Percentiles rank a stretch among this genome's conserved stretches.
Conservation (phyloP, 805 yeast genomes). For the Pichia eremophila region DNA sequence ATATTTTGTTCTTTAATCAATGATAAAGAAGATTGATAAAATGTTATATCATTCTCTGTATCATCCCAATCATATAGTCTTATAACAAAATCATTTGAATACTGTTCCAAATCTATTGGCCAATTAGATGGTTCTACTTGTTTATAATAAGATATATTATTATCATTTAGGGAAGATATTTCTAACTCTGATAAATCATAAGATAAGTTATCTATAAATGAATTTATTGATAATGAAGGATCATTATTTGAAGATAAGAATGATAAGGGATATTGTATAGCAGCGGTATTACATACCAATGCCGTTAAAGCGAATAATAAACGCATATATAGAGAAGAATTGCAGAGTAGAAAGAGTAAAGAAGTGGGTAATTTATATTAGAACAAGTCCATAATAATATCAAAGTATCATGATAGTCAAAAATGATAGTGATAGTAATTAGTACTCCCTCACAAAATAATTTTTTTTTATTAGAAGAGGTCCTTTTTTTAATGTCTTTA, state of each 20-base stretch:
- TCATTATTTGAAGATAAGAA: not conserved
- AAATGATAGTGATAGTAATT: too few species aligned
- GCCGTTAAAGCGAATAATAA: too few species aligned
- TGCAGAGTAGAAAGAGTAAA: too few species aligned
- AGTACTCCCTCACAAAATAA: too few species aligned
- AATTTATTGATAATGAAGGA: too few species aligned
- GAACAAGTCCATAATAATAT: too few species aligned
- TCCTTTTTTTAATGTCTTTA: too few species aligned
- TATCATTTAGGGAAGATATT: not conserved
- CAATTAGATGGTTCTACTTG: not conserved
- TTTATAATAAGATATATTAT: conserved; percentile 2
- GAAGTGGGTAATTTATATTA: too few species aligned
- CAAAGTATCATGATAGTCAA: too few species aligned
- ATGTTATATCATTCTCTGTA: conserved; percentile 10
- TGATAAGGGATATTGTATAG: not conserved
- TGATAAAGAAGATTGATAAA: conserved; percentile 13
- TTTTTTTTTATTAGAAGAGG: too few species aligned
- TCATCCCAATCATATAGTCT: conserved; percentile 29
- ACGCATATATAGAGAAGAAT: not conserved
- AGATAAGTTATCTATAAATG: not conserved
- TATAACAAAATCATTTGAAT: conserved; percentile 32
- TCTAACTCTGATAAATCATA: not conserved
- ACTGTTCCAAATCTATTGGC: not conserved
- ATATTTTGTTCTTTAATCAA: conserved; percentile 13
- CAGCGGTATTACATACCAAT: too few species aligned